phyloP scores from a whole-genome alignment of 176 grass and related monocot species.

The Zea mays region Zm-B73-REFERENCE-NAM-5.0 NC_050105.1:137431501-137432000 shows the following conservation, averaged over 20 bases:
- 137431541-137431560: constrained; percentile 16
- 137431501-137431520: constrained; percentile 85
- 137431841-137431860: neutral
- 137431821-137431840: neutral
- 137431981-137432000: neutral
- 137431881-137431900: neutral
- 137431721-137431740: constrained; percentile 33
- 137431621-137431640: constrained; percentile 37
- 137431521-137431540: constrained; percentile 70
- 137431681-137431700: neutral
- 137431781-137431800: neutral
- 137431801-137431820: neutral
- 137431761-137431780: neutral
- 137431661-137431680: constrained; percentile 25
- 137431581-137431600: constrained; percentile 32
- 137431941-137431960: neutral
- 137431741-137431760: constrained; percentile 13
- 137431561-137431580: constrained; percentile 45
- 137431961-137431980: neutral
- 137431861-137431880: neutral
- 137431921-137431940: neutral
- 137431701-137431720: constrained; percentile 30
- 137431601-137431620: constrained; percentile 48
- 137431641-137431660: constrained; percentile 35
- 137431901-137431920: neutral